These are phyloP conservation scores for Juglanconis juglandina DNA, from an alignment of 2,329 filamentous ascomycete genomes.

Conservation along the genomic window DNA sequence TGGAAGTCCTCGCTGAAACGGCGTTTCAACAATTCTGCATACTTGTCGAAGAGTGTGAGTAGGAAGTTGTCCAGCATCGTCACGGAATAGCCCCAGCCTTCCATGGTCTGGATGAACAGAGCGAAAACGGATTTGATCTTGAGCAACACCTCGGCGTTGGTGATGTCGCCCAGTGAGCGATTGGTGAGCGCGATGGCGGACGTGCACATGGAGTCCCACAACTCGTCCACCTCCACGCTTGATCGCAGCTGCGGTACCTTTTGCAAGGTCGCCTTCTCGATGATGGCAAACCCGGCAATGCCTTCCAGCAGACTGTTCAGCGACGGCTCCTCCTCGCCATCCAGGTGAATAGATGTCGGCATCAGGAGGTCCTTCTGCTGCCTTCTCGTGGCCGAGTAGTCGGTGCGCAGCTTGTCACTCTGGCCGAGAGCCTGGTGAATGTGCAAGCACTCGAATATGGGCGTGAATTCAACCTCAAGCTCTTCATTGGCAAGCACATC, in stretches of 20 bases:
- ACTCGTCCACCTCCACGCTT: constrained; percentile 86
- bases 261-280: constrained; percentile 90
- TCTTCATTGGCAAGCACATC: constrained; percentile 95
- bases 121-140: constrained; percentile 92
- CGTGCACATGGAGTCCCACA: constrained; percentile 98
- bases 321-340: constrained; percentile 78
- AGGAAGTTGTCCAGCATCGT: constrained; percentile 77
- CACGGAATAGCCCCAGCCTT: constrained; percentile 90
- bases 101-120: constrained; percentile 97
- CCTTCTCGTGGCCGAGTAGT: constrained; percentile 87
- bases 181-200: constrained; percentile 78
- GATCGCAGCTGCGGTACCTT: constrained; percentile 80
- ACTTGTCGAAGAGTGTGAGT: constrained; percentile 88
- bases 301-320: constrained; percentile 90
- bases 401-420: constrained; percentile 82
- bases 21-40: constrained; percentile 83
- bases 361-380: constrained; percentile 89
- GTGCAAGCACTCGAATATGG: constrained; percentile 89
- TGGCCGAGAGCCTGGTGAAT: constrained; percentile 94
- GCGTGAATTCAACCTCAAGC: constrained; percentile 88
- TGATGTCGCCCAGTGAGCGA: constrained; percentile 73
- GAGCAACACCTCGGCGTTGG: constrained; percentile 83
- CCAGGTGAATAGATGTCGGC: constrained; percentile 69
- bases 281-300: constrained; percentile 93
- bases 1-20: constrained; percentile 95